phyloP scores from a whole-genome alignment of 2,329 filamentous ascomycete genomes.

The Fusarium tupiense region DNA sequence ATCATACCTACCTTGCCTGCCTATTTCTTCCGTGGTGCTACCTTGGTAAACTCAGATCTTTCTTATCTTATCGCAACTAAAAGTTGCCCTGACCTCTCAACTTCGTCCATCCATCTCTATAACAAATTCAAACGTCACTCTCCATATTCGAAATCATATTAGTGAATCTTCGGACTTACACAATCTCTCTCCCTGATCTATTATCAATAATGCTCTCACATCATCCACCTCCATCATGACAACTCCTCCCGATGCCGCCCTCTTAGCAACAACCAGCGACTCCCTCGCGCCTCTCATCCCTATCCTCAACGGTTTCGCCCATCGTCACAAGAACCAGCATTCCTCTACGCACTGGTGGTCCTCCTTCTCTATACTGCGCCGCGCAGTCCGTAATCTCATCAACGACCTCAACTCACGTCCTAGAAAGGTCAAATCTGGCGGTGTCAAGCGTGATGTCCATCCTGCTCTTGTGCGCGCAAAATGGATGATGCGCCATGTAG shows the following conservation, averaged over 20 bases:
- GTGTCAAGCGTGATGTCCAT: constrained; percentile 6
- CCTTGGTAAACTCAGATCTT: neutral
- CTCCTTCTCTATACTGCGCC: constrained; percentile 76
- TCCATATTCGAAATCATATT: constrained; percentile 3
- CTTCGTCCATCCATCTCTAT: neutral
- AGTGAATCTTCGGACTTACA: constrained; percentile 1
- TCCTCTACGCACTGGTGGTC: constrained; percentile 82
- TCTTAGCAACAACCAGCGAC: constrained; percentile 31
- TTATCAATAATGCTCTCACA: constrained; percentile 12
- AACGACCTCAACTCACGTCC: constrained; percentile 36
- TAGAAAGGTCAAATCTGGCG: constrained; percentile 17
- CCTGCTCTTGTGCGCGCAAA: constrained; percentile 36
- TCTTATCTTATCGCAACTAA: constrained; percentile 28
- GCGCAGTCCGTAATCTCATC: constrained; percentile 66
- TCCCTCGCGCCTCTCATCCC: constrained; percentile 54
- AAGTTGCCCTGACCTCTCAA: neutral
- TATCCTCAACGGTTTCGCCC: constrained; percentile 77
- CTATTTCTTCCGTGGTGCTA: neutral
- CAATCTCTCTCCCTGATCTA: neutral
- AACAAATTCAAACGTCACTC: constrained; percentile 14
- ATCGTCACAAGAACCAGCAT: constrained; percentile 94
- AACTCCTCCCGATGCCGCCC: constrained; percentile 2
- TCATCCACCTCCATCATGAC: constrained; percentile 15
- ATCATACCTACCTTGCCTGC: neutral
- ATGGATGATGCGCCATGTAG: constrained; percentile 45